Evolutionary conservation across 2,329 filamentous ascomycete species (phyloP), one percentile per base, ranked within the genome.

Genomic region (Didymosphaeria variabile): DNA sequence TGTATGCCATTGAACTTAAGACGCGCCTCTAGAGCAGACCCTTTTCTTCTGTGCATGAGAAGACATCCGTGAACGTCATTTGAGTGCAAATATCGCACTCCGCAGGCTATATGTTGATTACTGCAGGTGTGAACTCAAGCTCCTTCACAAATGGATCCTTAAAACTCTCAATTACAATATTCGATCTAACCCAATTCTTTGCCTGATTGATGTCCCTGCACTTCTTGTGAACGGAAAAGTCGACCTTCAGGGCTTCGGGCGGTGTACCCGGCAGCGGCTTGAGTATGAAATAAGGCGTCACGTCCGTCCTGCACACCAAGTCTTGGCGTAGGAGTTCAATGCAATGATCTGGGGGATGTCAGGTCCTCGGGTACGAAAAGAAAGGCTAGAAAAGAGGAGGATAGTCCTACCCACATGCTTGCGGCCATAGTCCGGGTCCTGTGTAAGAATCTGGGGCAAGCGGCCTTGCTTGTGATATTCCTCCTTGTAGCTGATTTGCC

Each of bases 91-190:
- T 5, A 36, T 36, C 34, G 34, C 34, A 36, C 10, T 36, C 34
- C 34, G 15, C 34, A 36, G n/a, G n/a, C 42, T 45, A 45, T 23
- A 45, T 45, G 12, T 23, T 45, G 42, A 45, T 45, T 2, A n/a
- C 5, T 19, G 42, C 42, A 45, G 42, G 42, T 21, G 12, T 45
- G 31, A 47, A 31, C 15, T 47, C 23, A 29, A 47, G 13, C 13
- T 31, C 45, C 23, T 47, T 31, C 45, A 47, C 45, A 31, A 47
- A 47, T 12, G 13, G 23, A 47, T 47, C 45, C 45, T 47, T 47
- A n/a, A 47, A 47, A 23, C 45, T 47, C 45, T 47, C 45, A 47
- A 47, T 47, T 13, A 31, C 15, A 17, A 31, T 47, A n/a, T 47
- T 29, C 45, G 23, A n/a, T 10, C 45, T 47, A 13, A 31, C 45